phyloP scores from a whole-genome alignment of 2,329 filamentous ascomycete genomes.

The Fusarium sp. region DNA sequence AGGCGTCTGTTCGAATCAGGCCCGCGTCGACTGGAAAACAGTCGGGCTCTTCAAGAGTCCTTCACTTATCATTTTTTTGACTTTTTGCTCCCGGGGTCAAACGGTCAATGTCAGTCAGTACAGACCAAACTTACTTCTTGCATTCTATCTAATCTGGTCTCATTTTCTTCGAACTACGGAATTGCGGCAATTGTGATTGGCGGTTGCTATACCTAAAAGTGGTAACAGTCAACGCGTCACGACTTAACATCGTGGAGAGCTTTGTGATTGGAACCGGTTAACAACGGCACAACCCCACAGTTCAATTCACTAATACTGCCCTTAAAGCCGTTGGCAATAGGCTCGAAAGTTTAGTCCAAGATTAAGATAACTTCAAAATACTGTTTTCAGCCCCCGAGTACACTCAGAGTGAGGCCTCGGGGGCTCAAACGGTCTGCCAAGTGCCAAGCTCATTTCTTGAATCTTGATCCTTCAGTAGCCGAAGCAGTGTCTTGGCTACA shows the following conservation, averaged over 20 bases:
- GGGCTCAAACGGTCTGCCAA: background rate
- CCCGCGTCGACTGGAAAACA: constrained; percentile 8
- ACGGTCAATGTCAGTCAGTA: no score
- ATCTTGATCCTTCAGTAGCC: background rate
- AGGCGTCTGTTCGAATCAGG: constrained; percentile 14
- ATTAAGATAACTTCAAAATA: background rate
- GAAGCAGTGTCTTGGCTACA: background rate
- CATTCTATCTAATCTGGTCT: no score
- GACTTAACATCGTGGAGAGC: background rate
- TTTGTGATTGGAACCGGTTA: background rate
- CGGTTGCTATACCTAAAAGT: background rate
- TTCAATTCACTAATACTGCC: background rate
- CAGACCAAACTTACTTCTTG: no score
- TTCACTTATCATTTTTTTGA: background rate
- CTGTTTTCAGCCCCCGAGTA: background rate
- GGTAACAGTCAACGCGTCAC: background rate
- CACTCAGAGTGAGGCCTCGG: background rate
- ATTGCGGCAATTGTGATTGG: background rate
- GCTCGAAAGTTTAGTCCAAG: no score
- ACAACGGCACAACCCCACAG: background rate
- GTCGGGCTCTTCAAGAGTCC: constrained; percentile 2
- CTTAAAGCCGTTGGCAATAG: background rate
- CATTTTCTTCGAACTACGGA: no score
- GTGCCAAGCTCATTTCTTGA: background rate
- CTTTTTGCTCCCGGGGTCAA: no score